Conservation (phyloP, 129 eudicot genomes). For the Lactuca sativa region DNA sequence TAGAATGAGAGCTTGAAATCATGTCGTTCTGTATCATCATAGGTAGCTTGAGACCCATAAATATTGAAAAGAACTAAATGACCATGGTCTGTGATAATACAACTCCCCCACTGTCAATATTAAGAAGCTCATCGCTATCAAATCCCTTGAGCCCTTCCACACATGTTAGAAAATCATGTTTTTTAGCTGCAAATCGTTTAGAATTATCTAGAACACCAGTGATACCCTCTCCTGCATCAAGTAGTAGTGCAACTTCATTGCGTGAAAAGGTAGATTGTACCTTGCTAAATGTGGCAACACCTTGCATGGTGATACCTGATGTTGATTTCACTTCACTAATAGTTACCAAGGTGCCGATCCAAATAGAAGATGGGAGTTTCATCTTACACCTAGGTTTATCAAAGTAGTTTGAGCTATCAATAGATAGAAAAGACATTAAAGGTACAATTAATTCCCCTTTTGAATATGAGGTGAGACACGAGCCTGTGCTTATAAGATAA, state of each 20-base stretch:
- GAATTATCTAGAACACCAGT: slow-evolving; percentile 72
- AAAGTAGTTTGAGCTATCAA: no score
- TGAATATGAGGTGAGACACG: no score
- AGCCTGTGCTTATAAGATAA: no score
- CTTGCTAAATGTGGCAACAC: slow-evolving; percentile 96
- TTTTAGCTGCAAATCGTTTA: slow-evolving; percentile 38
- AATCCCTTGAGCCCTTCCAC: slow-evolving; percentile 69
- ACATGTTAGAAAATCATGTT: slow-evolving; percentile 35
- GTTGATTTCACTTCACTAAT: no score
- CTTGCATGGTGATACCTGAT: slow-evolving; percentile 22
- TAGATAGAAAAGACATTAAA: no score
- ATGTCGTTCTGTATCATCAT: slow-evolving; percentile 76
- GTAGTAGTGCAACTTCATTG: slow-evolving; percentile 81
- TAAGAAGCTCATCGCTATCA: slow-evolving; percentile 63
- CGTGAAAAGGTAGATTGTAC: slow-evolving; percentile 84
- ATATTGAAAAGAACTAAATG: slow-evolving; percentile 98
- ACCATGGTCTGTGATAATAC: slow-evolving; percentile 89
- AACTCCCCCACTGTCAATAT: slow-evolving; percentile 92
- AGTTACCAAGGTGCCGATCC: no score
- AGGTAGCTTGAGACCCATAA: slow-evolving; percentile 86
- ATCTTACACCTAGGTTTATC: no score
- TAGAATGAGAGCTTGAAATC: slow-evolving; percentile 75
- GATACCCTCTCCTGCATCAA: slow-evolving; percentile 94
- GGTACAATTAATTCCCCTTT: no score
- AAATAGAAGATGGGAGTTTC: no score